These are phyloP conservation scores for Capsella bursapastoris DNA, from an alignment of 345 rosid genomes.

Conservation along the genomic window DNA sequence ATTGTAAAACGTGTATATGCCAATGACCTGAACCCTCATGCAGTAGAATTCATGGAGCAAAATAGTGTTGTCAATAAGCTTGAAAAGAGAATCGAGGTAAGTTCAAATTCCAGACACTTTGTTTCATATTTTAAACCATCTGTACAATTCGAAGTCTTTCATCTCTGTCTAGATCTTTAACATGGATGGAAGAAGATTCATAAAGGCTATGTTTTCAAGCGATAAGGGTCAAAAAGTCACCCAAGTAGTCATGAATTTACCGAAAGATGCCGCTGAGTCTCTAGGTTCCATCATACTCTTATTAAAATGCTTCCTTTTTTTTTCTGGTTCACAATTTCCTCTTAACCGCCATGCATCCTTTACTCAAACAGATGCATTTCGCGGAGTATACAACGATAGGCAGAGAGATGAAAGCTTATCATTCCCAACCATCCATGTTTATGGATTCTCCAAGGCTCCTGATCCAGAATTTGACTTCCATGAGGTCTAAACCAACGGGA, in stretches of 20 bases:
- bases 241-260: conserved; percentile 87
- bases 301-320: neutral
- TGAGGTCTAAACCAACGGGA: conserved; percentile 53
- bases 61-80: conserved; percentile 78
- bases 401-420: conserved; percentile 47
- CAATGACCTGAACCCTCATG: conserved; percentile 88
- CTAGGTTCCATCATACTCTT: conserved; percentile 53
- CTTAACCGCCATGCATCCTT: neutral
- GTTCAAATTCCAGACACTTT: conserved; percentile 1
- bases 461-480: conserved; percentile 96
- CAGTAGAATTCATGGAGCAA: conserved; percentile 76
- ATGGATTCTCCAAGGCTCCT: conserved; percentile 90
- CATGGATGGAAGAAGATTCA: conserved; percentile 94
- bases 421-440: conserved; percentile 79
- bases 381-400: conserved; percentile 63
- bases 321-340: neutral
- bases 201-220: conserved; percentile 70
- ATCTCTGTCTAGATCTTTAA: conserved; percentile 61
- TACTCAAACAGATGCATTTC: conserved; percentile 66
- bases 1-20: conserved; percentile 83
- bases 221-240: conserved; percentile 70
- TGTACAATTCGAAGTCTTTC: conserved; percentile 15
- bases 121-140: neutral
- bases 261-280: conserved; percentile 80
- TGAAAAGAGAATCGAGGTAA: conserved; percentile 75